These are phyloP conservation scores for Cladorrhinum sp. DNA, from an alignment of 2,329 filamentous ascomycete genomes.

Conservation along the genomic window DNA sequence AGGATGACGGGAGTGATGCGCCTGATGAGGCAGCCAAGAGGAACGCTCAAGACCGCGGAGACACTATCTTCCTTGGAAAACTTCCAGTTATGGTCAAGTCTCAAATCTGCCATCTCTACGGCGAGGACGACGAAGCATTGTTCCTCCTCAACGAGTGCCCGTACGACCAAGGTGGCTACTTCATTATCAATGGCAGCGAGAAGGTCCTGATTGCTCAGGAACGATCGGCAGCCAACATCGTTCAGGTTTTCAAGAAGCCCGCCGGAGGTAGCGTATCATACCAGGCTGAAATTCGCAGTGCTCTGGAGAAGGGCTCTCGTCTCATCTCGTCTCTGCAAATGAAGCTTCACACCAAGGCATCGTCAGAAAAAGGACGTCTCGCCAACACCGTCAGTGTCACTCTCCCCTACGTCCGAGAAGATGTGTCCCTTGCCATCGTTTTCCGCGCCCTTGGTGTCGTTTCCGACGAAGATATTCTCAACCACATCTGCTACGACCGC, in stretches of 20 bases:
- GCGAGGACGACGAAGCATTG: slow-evolving; percentile 78
- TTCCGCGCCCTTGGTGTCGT: slow-evolving; percentile 95
- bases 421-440: slow-evolving; percentile 91
- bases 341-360: slow-evolving; percentile 84
- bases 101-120: slow-evolving; percentile 85
- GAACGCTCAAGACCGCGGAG: slow-evolving; percentile 56
- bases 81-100: slow-evolving; percentile 98
- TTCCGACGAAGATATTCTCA: slow-evolving; percentile 95
- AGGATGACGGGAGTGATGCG: slow-evolving; percentile 55
- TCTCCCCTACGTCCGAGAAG: slow-evolving; percentile 88
- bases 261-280: slow-evolving; percentile 88
- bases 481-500: slow-evolving; percentile 94
- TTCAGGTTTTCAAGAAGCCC: slow-evolving; percentile 98
- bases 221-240: slow-evolving; percentile 95
- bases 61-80: slow-evolving; percentile 88
- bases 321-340: slow-evolving; percentile 90
- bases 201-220: slow-evolving; percentile 98
- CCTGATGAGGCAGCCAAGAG: slow-evolving; percentile 39
- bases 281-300: slow-evolving; percentile 92
- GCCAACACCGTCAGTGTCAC: slow-evolving; percentile 88
- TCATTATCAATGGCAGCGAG: slow-evolving; percentile 98
- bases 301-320: slow-evolving; percentile 91
- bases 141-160: slow-evolving; percentile 95
- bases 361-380: slow-evolving; percentile 72
- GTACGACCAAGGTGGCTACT: slow-evolving; percentile 97